Evolutionary conservation across 495 filamentous ascomycete species (phyloP), one percentile per base, ranked within the genome.

Genomic region (Pyrenula aspistea): DNA sequence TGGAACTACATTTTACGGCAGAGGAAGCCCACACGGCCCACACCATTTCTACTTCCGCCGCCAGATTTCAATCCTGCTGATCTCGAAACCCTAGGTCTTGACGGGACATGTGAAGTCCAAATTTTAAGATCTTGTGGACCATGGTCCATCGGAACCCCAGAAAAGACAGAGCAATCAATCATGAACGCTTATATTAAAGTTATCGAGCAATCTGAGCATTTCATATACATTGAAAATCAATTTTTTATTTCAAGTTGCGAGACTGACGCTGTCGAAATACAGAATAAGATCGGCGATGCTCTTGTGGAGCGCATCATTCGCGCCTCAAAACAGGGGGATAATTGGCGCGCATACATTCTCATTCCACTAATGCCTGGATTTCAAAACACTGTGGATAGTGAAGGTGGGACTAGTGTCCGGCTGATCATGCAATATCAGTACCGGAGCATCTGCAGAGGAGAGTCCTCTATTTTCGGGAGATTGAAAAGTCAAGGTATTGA

Each of bases 221-320:
- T 97, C 59, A 89, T 99, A 57, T 97, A 99, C 67, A 95, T 99
- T 59, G 93, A 99, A 64, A 99, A 99, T 66, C 93, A 99, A 68
- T 99, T 99, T 74, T 99, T 95, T 72, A 88, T 99, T 72, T 93
- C 85, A 55, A 95, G 88, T 56, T 95, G 89, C 57, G 86, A 91
- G 61, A 89, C 91, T 15, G 83, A 95, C 56, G 88, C 87, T 42
- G 86, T 82, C 50, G 87, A 84, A 64, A 92, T 99, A 57, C 82
- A 91, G 64, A 99, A 99, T 62, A 77, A 82, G 58, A 96, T 99
- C 62, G 92, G 94, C 22, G 93, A 99, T 73, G 92, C 93, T 2
- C 73, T 99, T 52, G 94, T 97, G 10, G 87, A 95, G 65, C 84
- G 93, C 52, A 93, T 95, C 62, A 82, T 89, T 51, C 80, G 89